Evolutionary conservation across 345 rosid genomes (phyloP), one percentile per base, ranked within the genome.

Genomic region (Hypericum androsaemum): DNA sequence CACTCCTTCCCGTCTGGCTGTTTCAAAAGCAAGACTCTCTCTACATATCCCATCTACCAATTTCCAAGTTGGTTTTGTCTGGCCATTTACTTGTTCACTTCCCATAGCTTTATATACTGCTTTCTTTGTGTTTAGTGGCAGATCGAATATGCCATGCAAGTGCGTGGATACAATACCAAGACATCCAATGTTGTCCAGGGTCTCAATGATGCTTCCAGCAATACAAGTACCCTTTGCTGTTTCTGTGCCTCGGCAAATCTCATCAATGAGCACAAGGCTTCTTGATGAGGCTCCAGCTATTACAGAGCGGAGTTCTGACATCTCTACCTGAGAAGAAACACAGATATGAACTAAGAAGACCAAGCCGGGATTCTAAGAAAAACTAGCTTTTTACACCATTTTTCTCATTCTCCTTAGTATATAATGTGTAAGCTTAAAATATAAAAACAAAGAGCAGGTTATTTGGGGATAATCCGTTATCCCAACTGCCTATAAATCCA

Each of bases 11-110:
- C 50, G 80, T 76, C 73, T 84, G 38, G 98, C 98, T 9, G 98
- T 92, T 79, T 92, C 96, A 70, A 92, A 92, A 46, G 98, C 98
- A 39, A 92, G 96, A 72, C 98, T 92, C 77, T 92, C 95, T 57
- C 77, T 76, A 68, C 96, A 88, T 43, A 83, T 71, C 49, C 98
- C 98, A 70, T 92, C 96, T 37, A 75, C 70, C 65, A 92, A 65
- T 71, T 66, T 80, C 98, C 98, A 92, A 16, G 95, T 92, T 40
- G 98, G 94, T 68, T 66, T 83, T 6, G 86, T 71, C 65, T 83
- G 69, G 39, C 98, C 98, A 53, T 81, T 76, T 8, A 81, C 57
- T 43, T 68, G 71, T 28, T 77, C 77, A 9, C 95, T 75, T 57
- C 95, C 89, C 96, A 92, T 88, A 61, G 98, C 89, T 76, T 92